Base-by-base conservation (phyloP, 2,329 filamentous ascomycete genomes). In the Cryoendolithus antarcticus region DNA sequence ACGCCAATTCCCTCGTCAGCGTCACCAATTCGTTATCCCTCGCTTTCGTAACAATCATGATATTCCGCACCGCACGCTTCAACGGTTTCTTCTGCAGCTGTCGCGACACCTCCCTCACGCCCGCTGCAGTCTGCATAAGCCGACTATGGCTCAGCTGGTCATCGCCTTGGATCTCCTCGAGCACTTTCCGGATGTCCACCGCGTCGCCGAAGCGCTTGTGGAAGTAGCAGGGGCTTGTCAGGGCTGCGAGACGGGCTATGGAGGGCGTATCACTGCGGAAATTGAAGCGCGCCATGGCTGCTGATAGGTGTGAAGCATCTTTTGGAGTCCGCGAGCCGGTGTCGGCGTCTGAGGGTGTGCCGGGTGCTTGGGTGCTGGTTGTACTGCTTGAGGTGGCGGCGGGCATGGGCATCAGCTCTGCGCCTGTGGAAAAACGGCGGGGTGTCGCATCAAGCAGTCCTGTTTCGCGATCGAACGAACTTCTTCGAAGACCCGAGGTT, bases 1-100 rank as follows among this genome's bases (percentile, higher is more conserved):
- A 75, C 8, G 89, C 71, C 43, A 98, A 68, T 59, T 98, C 86
- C 43, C 84, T 75, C 2, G 91, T 98, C 49, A 95, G 70, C 50
- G 82, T 75, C 28, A 98, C 89, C 10, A 98, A 72, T 50, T 85
- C 78, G 57, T 98, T 96, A 64, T 98, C 91, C 46, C 91, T 78
- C 13, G 91, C 91, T 64, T 96, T 98, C 45, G 91, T 98, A 48
- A 98, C 85, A 54, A 98, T 94, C 91, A 98, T 96, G 55, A 98
- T 76, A 59, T 86, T 95, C 55, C 77, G 78, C 34, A 98, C 88
- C 8, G 88, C 88, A 49, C 88, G 80, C 63, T 84, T 91, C 62
- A 96, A 86, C 13, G 91, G 89, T 31, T 86, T 77, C 40, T 89
- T 78, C 64, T 94, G 89, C 42, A 98, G 71, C 64, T 96, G 91